These are phyloP conservation scores for Lycium barbarum DNA, from an alignment of 257 asterid genomes.

Conservation along the genomic window DNA sequence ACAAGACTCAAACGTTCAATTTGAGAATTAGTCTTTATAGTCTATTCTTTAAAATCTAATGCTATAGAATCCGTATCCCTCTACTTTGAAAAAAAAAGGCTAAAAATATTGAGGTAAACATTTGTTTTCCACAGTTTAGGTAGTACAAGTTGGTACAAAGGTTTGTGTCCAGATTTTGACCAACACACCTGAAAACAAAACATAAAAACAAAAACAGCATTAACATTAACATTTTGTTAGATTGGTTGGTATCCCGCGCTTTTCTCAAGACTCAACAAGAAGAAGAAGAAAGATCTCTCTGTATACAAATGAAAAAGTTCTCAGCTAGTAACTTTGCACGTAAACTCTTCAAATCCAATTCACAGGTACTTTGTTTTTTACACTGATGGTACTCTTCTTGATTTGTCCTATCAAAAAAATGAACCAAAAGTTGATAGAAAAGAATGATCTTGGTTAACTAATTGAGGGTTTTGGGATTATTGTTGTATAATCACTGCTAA, in stretches of 20 bases:
- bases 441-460: background rate
- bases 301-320: background rate
- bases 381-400: background rate
- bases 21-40: too few species aligned
- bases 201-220: too few species aligned
- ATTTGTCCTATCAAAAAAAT: background rate
- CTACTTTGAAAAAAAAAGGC: too few species aligned
- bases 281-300: background rate
- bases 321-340: slow-evolving; percentile 21
- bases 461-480: background rate
- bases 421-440: background rate
- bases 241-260: background rate
- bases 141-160: too few species aligned
- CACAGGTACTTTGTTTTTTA: background rate
- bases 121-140: too few species aligned
- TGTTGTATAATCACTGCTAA: background rate
- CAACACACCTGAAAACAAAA: too few species aligned
- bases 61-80: too few species aligned
- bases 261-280: background rate
- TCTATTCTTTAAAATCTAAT: too few species aligned
- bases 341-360: slow-evolving; percentile 22
- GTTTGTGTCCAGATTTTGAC: too few species aligned
- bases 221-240: background rate
- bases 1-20: too few species aligned
- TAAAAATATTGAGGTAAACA: too few species aligned